These are phyloP conservation scores for Avena atlantica DNA, from an alignment of 176 grass and related monocot species.

Conservation along the genomic window DNA sequence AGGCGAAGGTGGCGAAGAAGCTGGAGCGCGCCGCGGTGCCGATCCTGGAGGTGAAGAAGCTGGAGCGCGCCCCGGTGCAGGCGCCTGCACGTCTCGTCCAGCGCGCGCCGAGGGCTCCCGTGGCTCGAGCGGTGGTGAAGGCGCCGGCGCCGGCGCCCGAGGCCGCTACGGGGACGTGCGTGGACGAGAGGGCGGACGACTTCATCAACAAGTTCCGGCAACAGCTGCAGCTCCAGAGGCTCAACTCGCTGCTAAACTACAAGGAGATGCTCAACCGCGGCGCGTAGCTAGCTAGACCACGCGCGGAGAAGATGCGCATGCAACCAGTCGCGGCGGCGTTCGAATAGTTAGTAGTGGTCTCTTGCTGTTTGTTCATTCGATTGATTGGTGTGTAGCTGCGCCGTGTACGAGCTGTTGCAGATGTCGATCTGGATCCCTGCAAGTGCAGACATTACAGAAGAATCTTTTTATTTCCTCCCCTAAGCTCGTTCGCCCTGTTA, in stretches of 20 bases:
- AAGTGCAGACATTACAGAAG: background rate
- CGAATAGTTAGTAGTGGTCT: background rate
- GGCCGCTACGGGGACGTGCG: conserved; percentile 33
- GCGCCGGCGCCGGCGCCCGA: background rate
- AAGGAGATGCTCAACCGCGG: conserved; percentile 78
- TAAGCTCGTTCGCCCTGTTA: background rate
- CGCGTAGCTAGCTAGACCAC: background rate
- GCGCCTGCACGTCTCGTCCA: conserved; percentile 15
- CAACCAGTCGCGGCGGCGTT: background rate
- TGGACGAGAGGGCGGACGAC: conserved; percentile 67
- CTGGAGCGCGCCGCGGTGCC: conserved; percentile 32
- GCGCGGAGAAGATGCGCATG: background rate
- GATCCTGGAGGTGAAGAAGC: conserved; percentile 24
- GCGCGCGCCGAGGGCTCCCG: conserved; percentile 2
- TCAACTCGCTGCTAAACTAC: conserved; percentile 78
- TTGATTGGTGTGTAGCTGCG: background rate
- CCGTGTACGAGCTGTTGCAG: background rate
- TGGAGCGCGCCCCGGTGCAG: conserved; percentile 31
- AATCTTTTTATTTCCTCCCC: background rate
- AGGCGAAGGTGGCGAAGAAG: conserved; percentile 17
- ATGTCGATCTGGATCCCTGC: background rate
- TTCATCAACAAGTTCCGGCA: conserved; percentile 85
- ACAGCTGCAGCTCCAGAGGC: conserved; percentile 76
- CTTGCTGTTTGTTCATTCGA: conserved; percentile 2
- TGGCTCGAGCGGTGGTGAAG: background rate